These are phyloP conservation scores for Rhamnella rubrinervis DNA, from an alignment of 331 rosid species.

Conservation along the genomic window DNA sequence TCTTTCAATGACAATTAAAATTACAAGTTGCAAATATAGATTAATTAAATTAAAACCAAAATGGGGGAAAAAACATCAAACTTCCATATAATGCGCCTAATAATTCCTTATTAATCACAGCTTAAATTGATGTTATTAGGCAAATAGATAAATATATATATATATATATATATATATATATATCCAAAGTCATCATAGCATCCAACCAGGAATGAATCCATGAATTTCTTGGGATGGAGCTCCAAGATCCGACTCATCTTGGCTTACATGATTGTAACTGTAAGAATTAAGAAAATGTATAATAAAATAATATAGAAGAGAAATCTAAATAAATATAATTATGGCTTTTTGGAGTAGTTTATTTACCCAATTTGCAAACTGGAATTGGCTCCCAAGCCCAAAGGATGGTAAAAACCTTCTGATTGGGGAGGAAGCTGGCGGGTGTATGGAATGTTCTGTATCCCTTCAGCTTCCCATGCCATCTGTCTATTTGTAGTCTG, in stretches of 20 bases:
- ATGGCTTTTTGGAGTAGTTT: not conserved
- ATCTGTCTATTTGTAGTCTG: constrained; percentile 20
- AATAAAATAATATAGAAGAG: not conserved
- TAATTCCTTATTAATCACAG: not conserved
- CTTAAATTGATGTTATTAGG: not conserved
- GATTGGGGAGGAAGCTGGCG: constrained; percentile 38
- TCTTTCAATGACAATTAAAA: not conserved
- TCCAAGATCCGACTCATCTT: constrained; percentile 41
- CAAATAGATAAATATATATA: not conserved
- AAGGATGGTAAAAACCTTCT: constrained; percentile 42
- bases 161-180: too few species aligned
- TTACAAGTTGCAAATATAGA: constrained; percentile 14
- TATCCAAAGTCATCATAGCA: constrained; percentile 42
- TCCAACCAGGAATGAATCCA: constrained; percentile 59
- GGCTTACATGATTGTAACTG: constrained; percentile 45
- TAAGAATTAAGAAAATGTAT: not conserved
- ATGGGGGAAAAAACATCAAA: not conserved
- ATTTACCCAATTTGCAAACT: constrained; percentile 59
- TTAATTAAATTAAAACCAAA: too few species aligned
- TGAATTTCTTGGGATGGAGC: constrained; percentile 37
- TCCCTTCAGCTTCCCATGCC: constrained; percentile 50
- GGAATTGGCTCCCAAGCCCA: constrained; percentile 41
- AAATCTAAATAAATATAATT: not conserved
- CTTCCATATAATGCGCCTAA: not conserved
- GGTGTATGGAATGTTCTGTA: constrained; percentile 17